Base-by-base conservation (phyloP, 192 early-diverging fungal genomes). In the Endogone sp. region DNA sequence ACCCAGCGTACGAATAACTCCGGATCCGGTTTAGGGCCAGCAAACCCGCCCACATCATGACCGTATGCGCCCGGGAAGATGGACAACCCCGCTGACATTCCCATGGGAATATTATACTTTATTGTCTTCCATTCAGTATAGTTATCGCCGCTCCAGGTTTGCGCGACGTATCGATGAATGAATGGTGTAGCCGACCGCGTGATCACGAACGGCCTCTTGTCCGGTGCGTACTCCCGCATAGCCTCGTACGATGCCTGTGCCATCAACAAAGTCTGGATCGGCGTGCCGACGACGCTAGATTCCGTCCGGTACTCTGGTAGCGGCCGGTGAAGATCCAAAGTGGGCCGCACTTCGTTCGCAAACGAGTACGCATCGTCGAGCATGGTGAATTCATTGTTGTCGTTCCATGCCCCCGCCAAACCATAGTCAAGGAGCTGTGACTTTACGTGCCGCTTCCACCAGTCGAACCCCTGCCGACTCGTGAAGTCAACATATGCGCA, bases 1-100 rank as follows among this genome's bases (percentile, higher is more conserved):
- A 88, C 79, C 87, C 87, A 88, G 69, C 87, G 70, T 2, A 88
- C 79, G 64, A 88, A 83, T 56, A 88, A 62, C 66, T 88, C 86
- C 29, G 78, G 73, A 23, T 62, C 70, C 0, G 86, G 86, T 30
- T 74, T 64, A 2, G 84, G 84, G 10, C 87, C 87, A 21, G 71
- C 76, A 76, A 88, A 88, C 2, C 87, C 87, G 29, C 85, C 86
- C 54, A 88, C 75, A 65, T 88, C 86, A 67, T 88, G 87, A 10
- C 87, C 87, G 76, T 88, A 88, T 2, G 72, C 81, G 2, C 72
- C 61, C 2, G 79, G 80, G 66, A 86, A 56, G 10, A 72, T 70
- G 22, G 80, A 75, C 22, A 88, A 55, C 23, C 79, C 79, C 2
- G 82, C 76, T n/a, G 69, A 60, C 20, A 86, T 64, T 8, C 87